Base-by-base conservation (phyloP, 129 eudicot genomes). In the Arctium minus region DNA sequence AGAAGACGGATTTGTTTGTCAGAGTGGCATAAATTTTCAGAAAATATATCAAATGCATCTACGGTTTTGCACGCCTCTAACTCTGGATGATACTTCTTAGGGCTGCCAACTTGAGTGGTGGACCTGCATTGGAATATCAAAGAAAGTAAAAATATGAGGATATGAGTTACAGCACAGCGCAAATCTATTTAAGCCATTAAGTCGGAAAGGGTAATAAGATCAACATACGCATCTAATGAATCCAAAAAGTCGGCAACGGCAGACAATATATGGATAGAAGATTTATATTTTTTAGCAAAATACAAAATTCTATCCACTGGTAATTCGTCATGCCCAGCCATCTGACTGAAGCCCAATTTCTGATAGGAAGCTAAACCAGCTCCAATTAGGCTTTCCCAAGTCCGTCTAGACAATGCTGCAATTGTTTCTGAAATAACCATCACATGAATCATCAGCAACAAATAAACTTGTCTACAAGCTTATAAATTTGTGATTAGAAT, bases 171-270 rank as follows among this genome's bases (percentile, higher is more conserved):
- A 72, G 29, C 38, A 8, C 29, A 78, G 42, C 38, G 6, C n/a
- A 37, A 72, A 42, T 38, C n/a, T 17, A 50, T 65, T 33, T 11
- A 81, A 33, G 64, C 64, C 53, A 30, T 36, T 64, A 75, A 83
- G 48, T 50, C 46, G 80, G 36, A 60, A 81, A 35, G 6, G 53
- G 15, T 29, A 36, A 62, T 81, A 86, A 62, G 70, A 80, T 72
- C 83, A 88, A 80, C 92, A 74, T 86, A 96, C 99, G 74, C 86
- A 75, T 82, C 79, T 40, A 86, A 36, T 22, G 86, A 89, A 87
- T 96, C 95, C 88, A 96, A 85, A 76, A 87, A 85, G 39, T 93
- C 89, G 32, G 99, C 99, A 60, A 91, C 95, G 15, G 95, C 73
- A 50, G 91, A 91, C 84, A 96, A 85, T 81, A 96, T 84, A 75